Percentiles rank a stretch among this genome's conserved stretches.
Evolutionary conservation across 164 flowering plant species (phyloP).

Genomic region (Sextonia rubra): DNA sequence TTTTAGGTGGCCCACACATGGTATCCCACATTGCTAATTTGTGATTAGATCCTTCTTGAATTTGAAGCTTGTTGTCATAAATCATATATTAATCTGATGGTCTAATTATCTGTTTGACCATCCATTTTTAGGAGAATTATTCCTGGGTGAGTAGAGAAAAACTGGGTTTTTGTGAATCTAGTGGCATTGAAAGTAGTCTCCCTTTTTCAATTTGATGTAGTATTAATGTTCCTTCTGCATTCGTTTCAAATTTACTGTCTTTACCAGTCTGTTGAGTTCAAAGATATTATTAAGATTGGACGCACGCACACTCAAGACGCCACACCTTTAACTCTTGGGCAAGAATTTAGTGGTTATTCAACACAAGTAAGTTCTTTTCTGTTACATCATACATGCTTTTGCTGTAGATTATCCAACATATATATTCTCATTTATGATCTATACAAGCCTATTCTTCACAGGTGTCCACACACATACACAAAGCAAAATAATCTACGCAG

Average conservation of each 20-base stretch:
- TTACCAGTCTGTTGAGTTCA: constrained; percentile 73
- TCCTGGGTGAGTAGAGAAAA: no score
- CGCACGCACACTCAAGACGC: constrained; percentile 99
- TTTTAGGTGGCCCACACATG: no score
- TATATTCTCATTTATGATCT: background rate
- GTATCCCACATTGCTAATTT: no score
- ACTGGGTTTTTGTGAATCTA: background rate
- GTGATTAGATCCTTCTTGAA: no score
- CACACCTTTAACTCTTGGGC: constrained; percentile 96
- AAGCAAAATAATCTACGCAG: background rate
- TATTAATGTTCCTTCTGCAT: background rate
- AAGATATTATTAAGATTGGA: constrained; percentile 93
- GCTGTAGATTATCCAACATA: background rate
- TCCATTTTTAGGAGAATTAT: no score
- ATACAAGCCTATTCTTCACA: background rate
- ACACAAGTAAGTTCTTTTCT: constrained; percentile 58
- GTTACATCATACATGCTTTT: background rate
- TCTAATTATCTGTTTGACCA: no score
- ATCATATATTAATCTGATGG: no score
- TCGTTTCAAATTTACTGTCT: background rate
- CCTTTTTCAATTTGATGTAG: background rate
- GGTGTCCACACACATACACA: background rate
- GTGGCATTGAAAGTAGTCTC: background rate
- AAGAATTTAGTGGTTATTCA: constrained; percentile 95
- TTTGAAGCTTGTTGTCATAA: no score